Conservation (phyloP, 805 yeast genomes). For the Yamadazyma insecticola region DNA sequence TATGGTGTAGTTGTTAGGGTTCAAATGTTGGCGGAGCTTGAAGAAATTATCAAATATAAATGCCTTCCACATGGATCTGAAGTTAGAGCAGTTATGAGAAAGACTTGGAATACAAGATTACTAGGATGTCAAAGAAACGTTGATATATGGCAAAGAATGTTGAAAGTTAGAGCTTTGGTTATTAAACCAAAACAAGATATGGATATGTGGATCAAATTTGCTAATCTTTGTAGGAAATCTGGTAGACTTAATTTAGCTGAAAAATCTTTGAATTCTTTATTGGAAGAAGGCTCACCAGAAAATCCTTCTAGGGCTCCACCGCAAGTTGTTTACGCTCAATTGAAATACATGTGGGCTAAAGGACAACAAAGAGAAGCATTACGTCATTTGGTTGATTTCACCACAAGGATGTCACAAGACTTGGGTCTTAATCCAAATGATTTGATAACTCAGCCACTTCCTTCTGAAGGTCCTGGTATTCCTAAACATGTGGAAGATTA, state of each 20-base stretch:
- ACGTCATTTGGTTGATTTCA: conserved; percentile 79
- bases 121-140: conserved; percentile 95
- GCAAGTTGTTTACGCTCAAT: conserved; percentile 93
- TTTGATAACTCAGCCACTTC: conserved; percentile 79
- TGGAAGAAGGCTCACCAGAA: conserved; percentile 68
- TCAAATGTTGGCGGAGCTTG: conserved; percentile 95
- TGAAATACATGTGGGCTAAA: conserved; percentile 95
- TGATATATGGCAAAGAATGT: conserved; percentile 97
- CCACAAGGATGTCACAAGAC: conserved; percentile 85
- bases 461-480: conserved; percentile 65
- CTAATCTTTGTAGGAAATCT: conserved; percentile 90
- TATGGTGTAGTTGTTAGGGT: conserved; percentile 95
- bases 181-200: conserved; percentile 93
- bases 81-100: conserved; percentile 70
- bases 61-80: conserved; percentile 79
- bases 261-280: conserved; percentile 73
- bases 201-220: conserved; percentile 98
- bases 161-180: conserved; percentile 88
- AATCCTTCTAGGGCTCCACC: conserved; percentile 83
- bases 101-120: conserved; percentile 91
- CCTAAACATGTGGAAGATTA: conserved; percentile 76
- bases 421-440: conserved; percentile 84
- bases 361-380: conserved; percentile 87
- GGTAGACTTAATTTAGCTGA: conserved; percentile 91
- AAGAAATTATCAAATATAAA: conserved; percentile 89